Conservation (phyloP, 768 basidiomycete species). For the Pleurotus cornucopiae region DNA sequence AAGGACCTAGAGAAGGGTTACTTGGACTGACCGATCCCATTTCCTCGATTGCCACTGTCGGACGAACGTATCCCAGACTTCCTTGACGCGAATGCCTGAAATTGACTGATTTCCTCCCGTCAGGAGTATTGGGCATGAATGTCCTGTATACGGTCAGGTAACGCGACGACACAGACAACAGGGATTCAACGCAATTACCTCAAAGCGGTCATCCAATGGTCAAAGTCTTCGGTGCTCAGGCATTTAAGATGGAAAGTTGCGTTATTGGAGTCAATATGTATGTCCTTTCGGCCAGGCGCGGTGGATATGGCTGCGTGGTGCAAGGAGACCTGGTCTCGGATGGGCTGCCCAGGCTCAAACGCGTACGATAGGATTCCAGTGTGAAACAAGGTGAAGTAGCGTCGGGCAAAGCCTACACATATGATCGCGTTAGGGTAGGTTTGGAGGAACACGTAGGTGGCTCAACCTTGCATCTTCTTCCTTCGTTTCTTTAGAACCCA, state of each 20-base stretch:
- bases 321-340: constrained; percentile 65
- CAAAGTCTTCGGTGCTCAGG: constrained; percentile 65
- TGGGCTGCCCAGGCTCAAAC: constrained; percentile 64
- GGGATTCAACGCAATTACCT: constrained; percentile 38
- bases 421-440: background rate
- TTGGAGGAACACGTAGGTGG: background rate
- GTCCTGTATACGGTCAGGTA: constrained; percentile 40
- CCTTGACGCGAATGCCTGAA: constrained; percentile 37
- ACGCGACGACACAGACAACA: constrained; percentile 7
- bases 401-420: constrained; percentile 71
- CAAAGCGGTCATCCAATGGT: constrained; percentile 70
- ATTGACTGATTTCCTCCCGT: constrained; percentile 38
- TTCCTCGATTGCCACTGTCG: constrained; percentile 55
- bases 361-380: constrained; percentile 74
- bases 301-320: constrained; percentile 77
- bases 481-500: constrained; percentile 86
- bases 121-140: constrained; percentile 48
- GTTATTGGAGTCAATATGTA: constrained; percentile 72
- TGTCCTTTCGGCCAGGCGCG: constrained; percentile 67
- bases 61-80: constrained; percentile 43
- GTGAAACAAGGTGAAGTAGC: constrained; percentile 69
- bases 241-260: constrained; percentile 85
- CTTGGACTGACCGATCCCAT: constrained; percentile 53
- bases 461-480: constrained; percentile 81
- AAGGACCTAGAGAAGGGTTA: background rate